Evolutionary conservation across 1,284 basidiomycete species (phyloP), one percentile per base, ranked within the genome.

Genomic region (Rhodotorula glutinis): DNA sequence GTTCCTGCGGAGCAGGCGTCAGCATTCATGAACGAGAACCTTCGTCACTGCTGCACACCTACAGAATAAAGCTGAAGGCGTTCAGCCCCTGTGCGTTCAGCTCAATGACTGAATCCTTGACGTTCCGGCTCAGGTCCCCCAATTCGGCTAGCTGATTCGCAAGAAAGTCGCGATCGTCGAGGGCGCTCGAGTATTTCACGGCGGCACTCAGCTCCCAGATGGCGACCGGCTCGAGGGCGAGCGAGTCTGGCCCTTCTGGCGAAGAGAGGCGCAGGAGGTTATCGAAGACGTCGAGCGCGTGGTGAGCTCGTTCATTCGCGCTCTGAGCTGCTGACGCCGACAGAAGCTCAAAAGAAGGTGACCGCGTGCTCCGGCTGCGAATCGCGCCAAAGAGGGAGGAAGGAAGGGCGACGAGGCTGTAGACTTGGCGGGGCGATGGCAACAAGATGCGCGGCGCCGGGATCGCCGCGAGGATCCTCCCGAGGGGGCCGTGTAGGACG

Each of bases 151-250:
- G 58, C 46, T 67, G 53, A 4, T 49, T 38, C 23, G 66, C 56
- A 3, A 76, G 30, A 29, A 63, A 60, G 3, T 73, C 68, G 27
- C 69, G 60, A 27, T 71, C 65, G 19, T 71, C 73, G 16, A 77
- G 60, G 7, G 46, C 60, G 16, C 57, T 65, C 13, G 75, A 71
- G 53, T 71, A 71, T 43, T 66, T 60, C 40, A 76, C 70, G 10
- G 76, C 76, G 0, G 73, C 67, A n/a, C 73, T 64, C 9, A 76
- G 61, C 53, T 76, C 75, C 69, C 74, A 74, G 38, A 71, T 65
- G 58, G 74, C 74, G 4, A 71, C 69, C 4, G 74, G 75, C 33
- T 76, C 70, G 47, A 76, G 46, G 2, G 53, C 57, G 30, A 75
- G 38, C 14, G 44, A 53, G 13, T 65, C 62, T 8, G 49, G 25